Conservation (phyloP, 1,139 yeast genomes). For the Magnusiomyces fungicola region DNA sequence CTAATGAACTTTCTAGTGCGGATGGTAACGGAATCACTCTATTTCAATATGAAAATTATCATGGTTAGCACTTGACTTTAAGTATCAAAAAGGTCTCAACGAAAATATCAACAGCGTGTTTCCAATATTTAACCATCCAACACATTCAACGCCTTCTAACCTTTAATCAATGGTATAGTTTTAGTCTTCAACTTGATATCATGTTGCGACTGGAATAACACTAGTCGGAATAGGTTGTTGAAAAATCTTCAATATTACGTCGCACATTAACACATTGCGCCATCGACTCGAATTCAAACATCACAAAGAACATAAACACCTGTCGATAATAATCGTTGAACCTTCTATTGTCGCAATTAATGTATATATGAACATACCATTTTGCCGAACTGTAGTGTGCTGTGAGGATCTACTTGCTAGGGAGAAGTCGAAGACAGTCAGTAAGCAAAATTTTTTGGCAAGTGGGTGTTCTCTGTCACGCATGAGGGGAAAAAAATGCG, state of each 20-base stretch:
- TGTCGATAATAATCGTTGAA: neutral
- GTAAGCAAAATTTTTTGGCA: too few species aligned
- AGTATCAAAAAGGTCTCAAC: too few species aligned
- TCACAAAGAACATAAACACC: neutral
- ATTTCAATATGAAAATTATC: neutral
- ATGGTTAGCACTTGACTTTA: neutral
- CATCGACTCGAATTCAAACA: neutral
- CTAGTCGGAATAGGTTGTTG: neutral
- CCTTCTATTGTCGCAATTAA: too few species aligned
- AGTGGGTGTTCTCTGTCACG: too few species aligned
- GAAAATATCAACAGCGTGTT: too few species aligned
- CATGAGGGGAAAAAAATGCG: too few species aligned
- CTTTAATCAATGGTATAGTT: too few species aligned
- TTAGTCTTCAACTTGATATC: neutral
- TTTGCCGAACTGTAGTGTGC: conserved; percentile 4
- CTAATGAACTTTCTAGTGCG: conserved; percentile 99
- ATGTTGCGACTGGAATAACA: neutral
- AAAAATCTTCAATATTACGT: neutral
- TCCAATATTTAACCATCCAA: too few species aligned
- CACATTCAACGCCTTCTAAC: too few species aligned
- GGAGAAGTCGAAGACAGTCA: too few species aligned
- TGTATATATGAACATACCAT: conserved; percentile 2
- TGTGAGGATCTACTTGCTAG: conserved; percentile 4
- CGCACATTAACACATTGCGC: too few species aligned
- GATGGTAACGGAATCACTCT: conserved; percentile 98